Evolutionary conservation across 2,329 filamentous ascomycete genomes (phyloP), one percentile per base, ranked within the genome.

Genomic region (Sporothrix pseudoabietina): DNA sequence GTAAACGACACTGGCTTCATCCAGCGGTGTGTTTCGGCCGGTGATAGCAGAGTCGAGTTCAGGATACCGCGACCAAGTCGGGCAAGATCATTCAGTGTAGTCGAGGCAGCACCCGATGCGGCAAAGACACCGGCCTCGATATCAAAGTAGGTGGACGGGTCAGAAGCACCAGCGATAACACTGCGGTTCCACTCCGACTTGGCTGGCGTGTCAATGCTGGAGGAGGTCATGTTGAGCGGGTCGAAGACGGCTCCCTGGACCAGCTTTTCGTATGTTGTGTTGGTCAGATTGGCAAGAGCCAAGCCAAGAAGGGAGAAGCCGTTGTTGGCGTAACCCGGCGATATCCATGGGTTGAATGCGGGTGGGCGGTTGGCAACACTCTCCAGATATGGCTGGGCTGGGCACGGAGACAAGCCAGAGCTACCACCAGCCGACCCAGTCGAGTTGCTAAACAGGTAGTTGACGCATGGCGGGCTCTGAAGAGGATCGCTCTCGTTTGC

Each of bases 271-370:
- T 84, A 82, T 0, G 81, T 75, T 65, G 80, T 81, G 4, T 82
- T 82, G 0, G 83, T 84, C 0, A 84, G 80, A 6, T 80, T 81
- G 74, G 86, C 83, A 0, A 88, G 78, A 0, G 83, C 83, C 0
- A 84, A 19, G 2, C 83, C 84, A 0, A 87, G 80, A 1, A 86
- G 73, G 0, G 82, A 78, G 26, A 85, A 84, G 0, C 81, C 85
- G 3, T 83, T 78, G 75, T 88, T 87, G 39, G 85, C 84, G 77
- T 88, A 88, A 2, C 82, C 79, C 0, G 86, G 85, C 2, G 80
- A 83, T 0, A 82, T 80, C 75, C 83, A 85, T 0, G 85, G 82
- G 0, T 79, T 77, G 69, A 84, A 86, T 1, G 82, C 78, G 0
- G 85, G 85, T 6, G 80, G 78, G 5, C 78, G 78, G 66, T 76